These are phyloP conservation scores for Leptoxyphium fumago DNA, from an alignment of 2,329 filamentous ascomycete species.

Conservation along the genomic window DNA sequence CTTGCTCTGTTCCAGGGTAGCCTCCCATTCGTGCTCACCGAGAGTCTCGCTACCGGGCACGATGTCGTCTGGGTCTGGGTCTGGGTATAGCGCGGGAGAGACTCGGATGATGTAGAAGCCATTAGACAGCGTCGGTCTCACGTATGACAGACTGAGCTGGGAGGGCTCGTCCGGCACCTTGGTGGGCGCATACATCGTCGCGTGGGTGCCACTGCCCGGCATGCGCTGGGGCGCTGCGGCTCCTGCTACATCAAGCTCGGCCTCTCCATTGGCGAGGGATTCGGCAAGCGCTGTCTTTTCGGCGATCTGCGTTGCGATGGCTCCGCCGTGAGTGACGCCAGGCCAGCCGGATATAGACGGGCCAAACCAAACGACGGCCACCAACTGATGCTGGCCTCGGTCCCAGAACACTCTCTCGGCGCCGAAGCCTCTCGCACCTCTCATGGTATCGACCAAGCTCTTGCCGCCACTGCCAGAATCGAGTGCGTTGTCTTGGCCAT, in stretches of 20 bases:
- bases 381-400: slow-evolving; percentile 38
- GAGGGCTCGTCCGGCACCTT: slow-evolving; percentile 17
- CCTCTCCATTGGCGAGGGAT: slow-evolving; percentile 31
- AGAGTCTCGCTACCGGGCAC: slow-evolving; percentile 22
- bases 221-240: slow-evolving; percentile 17
- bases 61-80: slow-evolving; percentile 10
- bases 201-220: slow-evolving; percentile 18
- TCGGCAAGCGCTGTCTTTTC: slow-evolving; percentile 54
- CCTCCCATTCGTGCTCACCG: slow-evolving; percentile 33
- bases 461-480: slow-evolving; percentile 4
- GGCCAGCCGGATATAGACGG: slow-evolving; percentile 54
- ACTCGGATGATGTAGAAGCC: slow-evolving; percentile 50
- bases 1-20: slow-evolving; percentile 38
- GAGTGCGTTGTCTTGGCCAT: slow-evolving; percentile 1
- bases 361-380: slow-evolving; percentile 55
- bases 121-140: slow-evolving; percentile 42
- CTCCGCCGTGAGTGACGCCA: slow-evolving; percentile 55
- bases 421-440: slow-evolving; percentile 27
- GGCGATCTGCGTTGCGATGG: slow-evolving; percentile 52
- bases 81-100: slow-evolving; percentile 18
- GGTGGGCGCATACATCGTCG: slow-evolving; percentile 12
- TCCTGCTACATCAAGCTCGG: slow-evolving; percentile 4
- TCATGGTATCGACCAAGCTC: slow-evolving; percentile 18
- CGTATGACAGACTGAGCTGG: slow-evolving; percentile 42
- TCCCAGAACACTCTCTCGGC: slow-evolving; percentile 52